Evolutionary conservation across 306 rosid genomes (phyloP), one percentile per base, ranked within the genome.

Genomic region (Prunus fruticosa): DNA sequence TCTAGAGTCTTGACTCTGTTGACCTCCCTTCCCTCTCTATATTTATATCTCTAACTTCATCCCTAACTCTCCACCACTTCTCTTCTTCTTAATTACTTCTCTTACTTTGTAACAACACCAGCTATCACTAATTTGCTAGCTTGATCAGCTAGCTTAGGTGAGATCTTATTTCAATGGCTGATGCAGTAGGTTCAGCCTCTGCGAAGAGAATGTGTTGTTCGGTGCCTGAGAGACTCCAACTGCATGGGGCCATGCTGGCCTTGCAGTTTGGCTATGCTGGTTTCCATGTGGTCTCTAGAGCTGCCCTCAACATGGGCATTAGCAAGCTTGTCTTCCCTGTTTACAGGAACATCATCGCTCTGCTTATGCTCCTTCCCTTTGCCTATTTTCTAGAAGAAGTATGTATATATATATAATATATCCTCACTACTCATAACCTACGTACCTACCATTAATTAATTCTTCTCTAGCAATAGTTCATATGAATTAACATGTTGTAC

Each of bases 211-310:
- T 90, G 93, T 82, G 90, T 90, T 94, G 98, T 72, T 89, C 96
- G 15, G 22, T 90, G 11, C 99, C 99, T 0, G 99, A 95, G 77
- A 69, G 80, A 15, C 23, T 95, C 66, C 99, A 91, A 68, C 97
- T 95, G 80, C 99, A 95, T 74, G 99, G 75, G 12, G 99, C 99
- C 83, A 95, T 95, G 99, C 38, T 95, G 89, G 93, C 90, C 79
- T 78, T 95, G 81, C 99, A 95, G 83, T 91, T 95, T 73, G 99
- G 99, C 18, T 95, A 95, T 18, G 99, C 99, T 1, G 99, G 99
- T 1, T 95, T 95, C 77, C 99, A 95, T 75, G 97, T 95, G 0
- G 99, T 95, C 76, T 95, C 99, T 0, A 84, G 99, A 76, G 91
- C 93, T 78, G 99, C 99, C 73, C 99, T 95, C 22, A 95, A 95